These are phyloP conservation scores for Tylopilus sp. DNA, from an alignment of 768 basidiomycete species.

Conservation along the genomic window DNA sequence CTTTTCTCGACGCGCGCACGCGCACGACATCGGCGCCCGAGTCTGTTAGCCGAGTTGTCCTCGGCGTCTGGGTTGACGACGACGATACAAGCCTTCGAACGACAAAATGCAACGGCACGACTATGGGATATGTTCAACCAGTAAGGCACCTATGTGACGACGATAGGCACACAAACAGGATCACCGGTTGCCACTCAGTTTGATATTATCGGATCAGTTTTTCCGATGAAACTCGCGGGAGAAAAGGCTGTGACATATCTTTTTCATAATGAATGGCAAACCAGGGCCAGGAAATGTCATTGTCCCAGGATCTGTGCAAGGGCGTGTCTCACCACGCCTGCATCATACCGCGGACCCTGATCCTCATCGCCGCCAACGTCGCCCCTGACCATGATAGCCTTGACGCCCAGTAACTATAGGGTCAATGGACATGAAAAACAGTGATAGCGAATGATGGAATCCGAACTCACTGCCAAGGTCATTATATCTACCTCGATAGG, in stretches of 20 bases:
- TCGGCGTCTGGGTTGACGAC: not conserved
- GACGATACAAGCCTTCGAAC: not conserved
- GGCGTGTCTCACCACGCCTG: slow-evolving; percentile 41
- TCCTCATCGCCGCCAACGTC: slow-evolving; percentile 15
- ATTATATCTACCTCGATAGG: slow-evolving; percentile 58
- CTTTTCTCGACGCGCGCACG: too few relatives aligned
- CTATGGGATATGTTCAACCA: not conserved
- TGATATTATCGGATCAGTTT: not conserved
- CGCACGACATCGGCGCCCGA: not conserved
- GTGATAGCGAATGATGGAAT: not conserved
- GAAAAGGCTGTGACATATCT: not conserved
- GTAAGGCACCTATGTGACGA: not conserved
- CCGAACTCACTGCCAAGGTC: slow-evolving; percentile 53
- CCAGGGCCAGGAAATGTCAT: not conserved
- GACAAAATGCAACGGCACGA: not conserved
- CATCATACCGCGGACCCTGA: slow-evolving; percentile 41
- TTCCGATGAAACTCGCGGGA: slow-evolving; percentile 10
- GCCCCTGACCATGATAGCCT: slow-evolving; percentile 48
- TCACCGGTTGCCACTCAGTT: not conserved
- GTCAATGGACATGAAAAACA: slow-evolving; percentile 2
- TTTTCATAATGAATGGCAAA: not conserved
- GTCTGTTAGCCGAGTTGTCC: not conserved
- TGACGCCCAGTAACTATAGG: slow-evolving; percentile 54
- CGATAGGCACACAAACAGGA: not conserved
- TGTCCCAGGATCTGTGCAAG: slow-evolving; percentile 33